These are phyloP conservation scores for Colletotrichum siamense DNA, from an alignment of 2,329 filamentous ascomycete genomes.

Conservation along the genomic window DNA sequence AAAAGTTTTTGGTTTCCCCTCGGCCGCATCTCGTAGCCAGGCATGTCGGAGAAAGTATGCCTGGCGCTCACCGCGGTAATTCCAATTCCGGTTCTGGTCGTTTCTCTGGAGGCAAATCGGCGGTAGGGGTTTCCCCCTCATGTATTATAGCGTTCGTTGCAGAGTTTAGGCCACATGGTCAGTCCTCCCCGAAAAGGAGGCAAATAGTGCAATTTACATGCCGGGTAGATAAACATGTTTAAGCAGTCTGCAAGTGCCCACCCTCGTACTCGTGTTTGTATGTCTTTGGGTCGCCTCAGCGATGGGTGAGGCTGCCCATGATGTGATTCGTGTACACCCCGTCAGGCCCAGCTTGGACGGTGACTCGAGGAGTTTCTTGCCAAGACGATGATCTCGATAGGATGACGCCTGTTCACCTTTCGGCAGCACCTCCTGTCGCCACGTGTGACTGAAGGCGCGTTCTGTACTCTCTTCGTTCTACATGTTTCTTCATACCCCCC, in stretches of 20 bases:
- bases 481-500: background rate
- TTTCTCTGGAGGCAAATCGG: background rate
- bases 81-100: conserved; percentile 1
- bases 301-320: background rate
- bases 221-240: background rate
- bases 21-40: background rate
- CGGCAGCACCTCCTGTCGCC: background rate
- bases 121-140: background rate
- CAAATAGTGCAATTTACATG: background rate
- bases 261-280: background rate
- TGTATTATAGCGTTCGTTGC: conserved; percentile 24
- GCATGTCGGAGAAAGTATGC: background rate
- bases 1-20: conserved; percentile 17
- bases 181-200: background rate
- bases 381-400: background rate
- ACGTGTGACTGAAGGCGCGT: background rate
- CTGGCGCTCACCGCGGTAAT: background rate
- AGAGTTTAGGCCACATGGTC: conserved; percentile 13
- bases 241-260: background rate
- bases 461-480: background rate
- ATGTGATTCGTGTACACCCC: no score
- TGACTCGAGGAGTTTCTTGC: background rate
- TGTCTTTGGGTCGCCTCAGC: background rate
- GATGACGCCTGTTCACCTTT: background rate
- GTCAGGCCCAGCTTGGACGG: no score